A percentile compares a stretch with the other conserved stretches of the same genome.
phyloP scores from a whole-genome alignment of 805 yeast species.

The Wickerhamomyces strasburgensis region DNA sequence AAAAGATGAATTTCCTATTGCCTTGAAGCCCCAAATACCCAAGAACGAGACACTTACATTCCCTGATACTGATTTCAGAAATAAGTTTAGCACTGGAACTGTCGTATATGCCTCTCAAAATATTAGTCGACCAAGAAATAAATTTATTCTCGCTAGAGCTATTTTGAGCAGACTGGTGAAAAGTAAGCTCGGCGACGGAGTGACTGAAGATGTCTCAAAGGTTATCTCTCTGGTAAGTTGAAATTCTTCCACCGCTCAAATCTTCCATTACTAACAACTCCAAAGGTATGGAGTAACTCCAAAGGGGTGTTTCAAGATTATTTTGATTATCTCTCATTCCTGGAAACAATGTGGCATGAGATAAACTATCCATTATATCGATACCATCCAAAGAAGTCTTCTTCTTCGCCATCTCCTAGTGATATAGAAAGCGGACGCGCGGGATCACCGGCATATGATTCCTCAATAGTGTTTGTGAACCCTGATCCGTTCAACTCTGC shows the following conservation, averaged over 20 bases:
- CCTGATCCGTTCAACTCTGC: background rate
- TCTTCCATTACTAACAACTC: background rate
- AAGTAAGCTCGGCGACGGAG: background rate
- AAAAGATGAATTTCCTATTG: slow-evolving; percentile 3
- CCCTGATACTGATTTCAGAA: background rate
- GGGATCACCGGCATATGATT: too few species aligned
- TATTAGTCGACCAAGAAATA: slow-evolving; percentile 16
- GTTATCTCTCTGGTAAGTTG: slow-evolving; percentile 15
- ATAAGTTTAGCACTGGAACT: background rate
- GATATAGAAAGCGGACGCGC: background rate
- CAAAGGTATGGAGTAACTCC: slow-evolving; percentile 6
- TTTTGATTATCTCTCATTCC: slow-evolving; percentile 11
- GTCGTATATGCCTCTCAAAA: background rate
- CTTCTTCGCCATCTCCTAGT: background rate
- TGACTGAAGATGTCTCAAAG: slow-evolving; percentile 10
- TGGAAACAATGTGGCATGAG: slow-evolving; percentile 18
- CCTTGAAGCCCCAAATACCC: background rate
- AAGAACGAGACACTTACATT: background rate
- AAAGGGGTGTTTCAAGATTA: slow-evolving; percentile 5
- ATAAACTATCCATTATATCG: slow-evolving; percentile 11
- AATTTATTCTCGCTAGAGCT: slow-evolving; percentile 18
- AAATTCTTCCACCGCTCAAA: too few species aligned
- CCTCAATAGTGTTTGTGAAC: background rate
- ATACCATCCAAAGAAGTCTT: slow-evolving; percentile 9
- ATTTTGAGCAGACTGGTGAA: slow-evolving; percentile 12